Evolutionary conservation across 768 basidiomycete species (phyloP).

Genomic region (Thelephora aurantiotincta): DNA sequence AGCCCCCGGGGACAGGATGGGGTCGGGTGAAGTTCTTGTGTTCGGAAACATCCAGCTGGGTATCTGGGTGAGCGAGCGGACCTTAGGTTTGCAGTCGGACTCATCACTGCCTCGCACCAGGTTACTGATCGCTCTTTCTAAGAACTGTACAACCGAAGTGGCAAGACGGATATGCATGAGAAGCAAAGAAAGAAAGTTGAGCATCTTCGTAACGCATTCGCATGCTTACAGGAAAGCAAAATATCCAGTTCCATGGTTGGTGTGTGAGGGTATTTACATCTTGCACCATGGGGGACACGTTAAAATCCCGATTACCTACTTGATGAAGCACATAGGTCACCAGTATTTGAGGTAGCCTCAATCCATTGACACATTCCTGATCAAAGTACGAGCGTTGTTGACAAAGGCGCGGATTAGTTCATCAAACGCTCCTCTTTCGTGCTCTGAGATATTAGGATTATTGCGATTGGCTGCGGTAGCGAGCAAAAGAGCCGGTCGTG

Average conservation of each 20-base stretch:
- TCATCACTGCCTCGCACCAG: neutral
- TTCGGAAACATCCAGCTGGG: slow-evolving; percentile 52
- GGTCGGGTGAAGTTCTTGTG: neutral
- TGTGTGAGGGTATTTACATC: too few relatives aligned
- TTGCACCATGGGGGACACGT: too few relatives aligned
- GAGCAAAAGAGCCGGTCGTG: slow-evolving; percentile 56
- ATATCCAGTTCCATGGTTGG: too few relatives aligned
- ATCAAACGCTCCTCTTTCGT: slow-evolving; percentile 68
- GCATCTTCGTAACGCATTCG: slow-evolving; percentile 2
- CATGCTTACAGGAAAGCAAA: too few relatives aligned
- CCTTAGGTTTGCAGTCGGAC: slow-evolving; percentile 33
- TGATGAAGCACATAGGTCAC: slow-evolving; percentile 9
- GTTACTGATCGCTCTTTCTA: slow-evolving; percentile 2
- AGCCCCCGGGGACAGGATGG: slow-evolving; percentile 18
- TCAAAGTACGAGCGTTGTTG: slow-evolving; percentile 83
- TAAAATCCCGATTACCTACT: neutral
- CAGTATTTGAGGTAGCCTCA: slow-evolving; percentile 15
- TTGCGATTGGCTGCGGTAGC: slow-evolving; percentile 56
- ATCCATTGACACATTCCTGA: slow-evolving; percentile 54
- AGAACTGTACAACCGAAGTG: slow-evolving; percentile 48
- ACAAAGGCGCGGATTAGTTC: slow-evolving; percentile 87
- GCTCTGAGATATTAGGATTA: slow-evolving; percentile 42
- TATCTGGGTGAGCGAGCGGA: slow-evolving; percentile 61
- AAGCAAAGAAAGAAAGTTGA: slow-evolving; percentile 34
- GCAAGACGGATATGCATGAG: slow-evolving; percentile 30